A percentile compares a stretch with the other conserved stretches of the same genome.
These are phyloP conservation scores for Leccinum incarnatum DNA, from an alignment of 768 basidiomycete species.

Conservation along the genomic window DNA sequence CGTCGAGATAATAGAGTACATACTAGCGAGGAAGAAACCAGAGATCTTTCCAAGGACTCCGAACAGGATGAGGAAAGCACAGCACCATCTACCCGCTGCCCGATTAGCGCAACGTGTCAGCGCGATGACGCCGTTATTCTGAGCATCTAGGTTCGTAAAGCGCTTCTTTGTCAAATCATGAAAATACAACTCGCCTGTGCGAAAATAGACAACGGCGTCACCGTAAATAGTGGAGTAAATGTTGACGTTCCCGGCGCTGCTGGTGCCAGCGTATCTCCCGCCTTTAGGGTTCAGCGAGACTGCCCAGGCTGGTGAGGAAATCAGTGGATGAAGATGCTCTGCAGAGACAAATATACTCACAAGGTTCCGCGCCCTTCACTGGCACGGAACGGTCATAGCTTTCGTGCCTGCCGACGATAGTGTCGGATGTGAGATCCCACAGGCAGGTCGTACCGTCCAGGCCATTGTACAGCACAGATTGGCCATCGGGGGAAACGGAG, in stretches of 20 bases:
- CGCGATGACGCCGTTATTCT: no score
- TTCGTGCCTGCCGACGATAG: constrained; percentile 62
- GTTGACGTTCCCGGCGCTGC: constrained; percentile 64
- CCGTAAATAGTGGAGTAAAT: constrained; percentile 57
- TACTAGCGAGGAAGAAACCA: no score
- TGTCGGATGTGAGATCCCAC: constrained; percentile 66
- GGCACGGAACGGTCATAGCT: constrained; percentile 55
- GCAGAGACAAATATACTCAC: constrained; percentile 42
- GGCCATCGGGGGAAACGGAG: constrained; percentile 66
- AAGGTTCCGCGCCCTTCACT: constrained; percentile 56
- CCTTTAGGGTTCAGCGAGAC: constrained; percentile 77
- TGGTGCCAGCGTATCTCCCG: constrained; percentile 72
- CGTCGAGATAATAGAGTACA: no score
- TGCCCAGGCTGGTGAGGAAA: constrained; percentile 61
- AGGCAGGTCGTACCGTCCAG: constrained; percentile 80
- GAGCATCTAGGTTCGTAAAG: no score
- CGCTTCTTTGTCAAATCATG: no score
- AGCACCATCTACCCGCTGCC: no score
- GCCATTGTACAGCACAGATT: constrained; percentile 70
- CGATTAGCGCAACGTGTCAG: no score
- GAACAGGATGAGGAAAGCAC: no score
- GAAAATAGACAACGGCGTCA: no score
- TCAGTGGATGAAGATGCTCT: background rate
- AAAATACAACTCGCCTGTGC: no score
- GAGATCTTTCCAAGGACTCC: no score